A percentile compares a stretch with the other conserved stretches of the same genome.
These are phyloP conservation scores for Xylaria sp. DNA, from an alignment of 2,329 filamentous ascomycete species.

Conservation along the genomic window DNA sequence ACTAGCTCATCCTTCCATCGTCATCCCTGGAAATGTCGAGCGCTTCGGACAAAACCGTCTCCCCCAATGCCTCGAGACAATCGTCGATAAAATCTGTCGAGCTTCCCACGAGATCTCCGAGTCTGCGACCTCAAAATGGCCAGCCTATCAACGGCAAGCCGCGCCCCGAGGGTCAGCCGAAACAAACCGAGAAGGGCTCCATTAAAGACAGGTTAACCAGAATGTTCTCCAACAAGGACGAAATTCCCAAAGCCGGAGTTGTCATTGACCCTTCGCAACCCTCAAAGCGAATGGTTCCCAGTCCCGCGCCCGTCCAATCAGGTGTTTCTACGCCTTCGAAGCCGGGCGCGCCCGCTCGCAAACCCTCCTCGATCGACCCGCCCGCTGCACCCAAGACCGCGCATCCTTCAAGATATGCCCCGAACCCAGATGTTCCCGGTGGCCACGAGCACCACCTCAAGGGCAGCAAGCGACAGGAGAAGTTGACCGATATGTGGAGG, in stretches of 20 bases:
- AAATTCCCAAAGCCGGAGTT: constrained; percentile 41
- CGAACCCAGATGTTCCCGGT: constrained; percentile 58
- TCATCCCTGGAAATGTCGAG: constrained; percentile 36
- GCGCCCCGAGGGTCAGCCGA: constrained; percentile 40
- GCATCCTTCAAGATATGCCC: constrained; percentile 52
- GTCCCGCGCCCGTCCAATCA: constrained; percentile 34
- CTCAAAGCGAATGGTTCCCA: constrained; percentile 31
- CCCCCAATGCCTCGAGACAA: constrained; percentile 36
- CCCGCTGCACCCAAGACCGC: constrained; percentile 35
- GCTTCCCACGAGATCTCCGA: constrained; percentile 34
- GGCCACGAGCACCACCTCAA: constrained; percentile 87
- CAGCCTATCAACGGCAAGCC: constrained; percentile 34
- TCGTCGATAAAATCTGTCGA: constrained; percentile 40
- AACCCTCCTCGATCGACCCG: constrained; percentile 29
- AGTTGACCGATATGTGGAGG: constrained; percentile 88
- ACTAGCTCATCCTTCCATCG: constrained; percentile 11
- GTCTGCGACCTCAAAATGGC: constrained; percentile 36
- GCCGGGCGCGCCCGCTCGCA: constrained; percentile 41
- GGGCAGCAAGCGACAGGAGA: constrained; percentile 90
- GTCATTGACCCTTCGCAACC: constrained; percentile 39
- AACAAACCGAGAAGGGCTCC: constrained; percentile 56
- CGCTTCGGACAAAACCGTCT: constrained; percentile 37
- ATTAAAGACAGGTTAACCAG: constrained; percentile 67
- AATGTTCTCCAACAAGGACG: constrained; percentile 66
- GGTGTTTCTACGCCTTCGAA: constrained; percentile 39